Conservation (phyloP, 805 yeast genomes). For the Suhomyces emberorum region DNA sequence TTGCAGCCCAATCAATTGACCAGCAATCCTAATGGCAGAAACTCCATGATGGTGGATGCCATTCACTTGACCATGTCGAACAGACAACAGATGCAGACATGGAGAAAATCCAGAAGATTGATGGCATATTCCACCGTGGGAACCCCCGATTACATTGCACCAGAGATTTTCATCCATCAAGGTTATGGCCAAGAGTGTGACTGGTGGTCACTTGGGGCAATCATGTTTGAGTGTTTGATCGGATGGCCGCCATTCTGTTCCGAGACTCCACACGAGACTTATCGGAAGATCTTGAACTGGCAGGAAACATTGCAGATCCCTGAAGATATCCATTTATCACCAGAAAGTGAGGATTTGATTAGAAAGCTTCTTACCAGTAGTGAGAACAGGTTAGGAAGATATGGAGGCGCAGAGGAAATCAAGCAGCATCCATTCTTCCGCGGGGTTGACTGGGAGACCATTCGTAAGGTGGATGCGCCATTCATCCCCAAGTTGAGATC, state of each 20-base stretch:
- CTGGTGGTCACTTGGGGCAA: constrained; percentile 97
- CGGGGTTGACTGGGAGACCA: constrained; percentile 94
- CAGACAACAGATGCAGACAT: constrained; percentile 91
- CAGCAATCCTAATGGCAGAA: constrained; percentile 45
- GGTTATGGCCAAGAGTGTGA: constrained; percentile 97
- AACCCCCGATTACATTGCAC: constrained; percentile 94
- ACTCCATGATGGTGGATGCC: constrained; percentile 87
- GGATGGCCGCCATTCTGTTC: constrained; percentile 98
- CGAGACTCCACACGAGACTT: constrained; percentile 92
- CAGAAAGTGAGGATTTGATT: constrained; percentile 85
- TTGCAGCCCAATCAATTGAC: constrained; percentile 20
- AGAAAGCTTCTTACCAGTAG: constrained; percentile 71
- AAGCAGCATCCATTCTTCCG: constrained; percentile 89
- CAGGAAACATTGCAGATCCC: constrained; percentile 85
- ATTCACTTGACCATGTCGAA: constrained; percentile 94
- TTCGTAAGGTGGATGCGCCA: constrained; percentile 86
- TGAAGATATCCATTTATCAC: constrained; percentile 84
- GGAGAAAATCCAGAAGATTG: constrained; percentile 87
- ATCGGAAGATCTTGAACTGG: constrained; percentile 87
- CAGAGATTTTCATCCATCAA: constrained; percentile 87
- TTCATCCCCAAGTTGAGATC: constrained; percentile 88
- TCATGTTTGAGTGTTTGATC: constrained; percentile 92
- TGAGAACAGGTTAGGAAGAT: constrained; percentile 78
- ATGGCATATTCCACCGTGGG: constrained; percentile 98
- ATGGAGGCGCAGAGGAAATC: constrained; percentile 89